Base-by-base conservation (phyloP, 2,329 filamentous ascomycete species). In the Tolypocladium sp. region DNA sequence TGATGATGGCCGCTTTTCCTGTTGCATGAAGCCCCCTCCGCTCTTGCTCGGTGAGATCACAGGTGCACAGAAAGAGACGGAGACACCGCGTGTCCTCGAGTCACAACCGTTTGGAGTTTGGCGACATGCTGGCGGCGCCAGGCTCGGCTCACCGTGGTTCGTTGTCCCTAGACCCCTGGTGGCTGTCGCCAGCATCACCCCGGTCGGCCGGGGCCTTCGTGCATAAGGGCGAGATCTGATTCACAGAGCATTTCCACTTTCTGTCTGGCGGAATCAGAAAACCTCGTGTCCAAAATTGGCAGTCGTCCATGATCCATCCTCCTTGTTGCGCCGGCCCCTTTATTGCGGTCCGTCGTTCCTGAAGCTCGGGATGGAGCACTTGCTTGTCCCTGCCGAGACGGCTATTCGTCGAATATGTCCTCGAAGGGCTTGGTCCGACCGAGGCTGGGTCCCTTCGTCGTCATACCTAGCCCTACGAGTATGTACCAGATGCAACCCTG, bases 231-330 rank as follows among this genome's bases (percentile, higher is more conserved):
- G 33, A 66, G 66, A 69, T 69, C 67, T 65, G 62, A 61, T 60
- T 57, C 58, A 61, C 59, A 63, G 57, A 60, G 58, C 57, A 46
- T 58, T 62, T 42, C 55, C 58, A 46, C 60, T 62, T 65, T 40
- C 61, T 65, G 62, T 63, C 65, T 68, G 66, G 66, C 46, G 63
- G 59, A 63, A 62, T 63, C 58, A 25, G 57, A 57, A 60, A 65
- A 67, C 55, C 68, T 72, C 70, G 69, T 72, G 69, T 71, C 67
- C 70, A 56, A 63, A 71, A 69, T 67, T 68, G 70, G 68, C 57
- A 63, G 60, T 62, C 22, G 17, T 40, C 44, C 40, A 35, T 40
- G 55, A 27, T 49, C 30, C 41, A 2, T 13, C n/a, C 22, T 35
- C 42, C 41, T 33, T 38, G 15, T n/a, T 30, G 49, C 40, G 13